Conservation (phyloP, 768 basidiomycete genomes). For the Kwoniella sp. region DNA sequence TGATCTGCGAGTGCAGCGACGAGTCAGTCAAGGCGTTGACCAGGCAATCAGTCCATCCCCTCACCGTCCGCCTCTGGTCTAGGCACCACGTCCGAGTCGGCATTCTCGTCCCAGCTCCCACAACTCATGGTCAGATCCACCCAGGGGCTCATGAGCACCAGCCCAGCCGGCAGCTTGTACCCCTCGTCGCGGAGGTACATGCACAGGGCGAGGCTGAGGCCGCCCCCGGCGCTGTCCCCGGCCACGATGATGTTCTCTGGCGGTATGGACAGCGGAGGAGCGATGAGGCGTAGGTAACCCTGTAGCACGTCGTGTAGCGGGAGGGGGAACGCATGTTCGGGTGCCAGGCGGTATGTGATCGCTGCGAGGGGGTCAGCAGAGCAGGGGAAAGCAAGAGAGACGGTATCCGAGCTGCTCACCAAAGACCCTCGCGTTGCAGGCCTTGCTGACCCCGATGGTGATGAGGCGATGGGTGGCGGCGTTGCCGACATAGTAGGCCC, state of each 20-base stretch:
- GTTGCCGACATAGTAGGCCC: conserved; percentile 88
- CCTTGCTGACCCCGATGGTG: conserved; percentile 85
- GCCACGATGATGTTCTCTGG: conserved; percentile 71
- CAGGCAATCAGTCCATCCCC: conserved; percentile 8
- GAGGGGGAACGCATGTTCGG: conserved; percentile 90
- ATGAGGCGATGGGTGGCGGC: conserved; percentile 84
- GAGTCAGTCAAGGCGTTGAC: neutral
- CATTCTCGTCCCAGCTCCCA: conserved; percentile 96
- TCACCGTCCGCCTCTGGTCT: conserved; percentile 46
- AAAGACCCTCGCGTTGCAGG: conserved; percentile 83
- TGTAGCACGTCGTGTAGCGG: conserved; percentile 78
- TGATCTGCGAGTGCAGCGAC: conserved; percentile 56
- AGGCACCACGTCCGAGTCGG: conserved; percentile 51
- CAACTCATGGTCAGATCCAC: conserved; percentile 97
- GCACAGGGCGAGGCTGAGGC: conserved; percentile 72
- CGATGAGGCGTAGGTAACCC: conserved; percentile 78
- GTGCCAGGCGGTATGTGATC: conserved; percentile 90
- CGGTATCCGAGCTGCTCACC: too few relatives aligned
- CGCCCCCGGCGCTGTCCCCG: conserved; percentile 93
- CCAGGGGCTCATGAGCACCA: conserved; percentile 90
- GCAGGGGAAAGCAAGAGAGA: conserved; percentile 27
- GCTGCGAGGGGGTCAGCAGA: conserved; percentile 57
- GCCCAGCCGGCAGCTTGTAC: conserved; percentile 76
- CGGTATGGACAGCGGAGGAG: conserved; percentile 77
- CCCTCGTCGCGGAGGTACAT: conserved; percentile 92